Evolutionary conservation across 345 rosid genomes (phyloP).

Genomic region (Gynandropsis gynandra): DNA sequence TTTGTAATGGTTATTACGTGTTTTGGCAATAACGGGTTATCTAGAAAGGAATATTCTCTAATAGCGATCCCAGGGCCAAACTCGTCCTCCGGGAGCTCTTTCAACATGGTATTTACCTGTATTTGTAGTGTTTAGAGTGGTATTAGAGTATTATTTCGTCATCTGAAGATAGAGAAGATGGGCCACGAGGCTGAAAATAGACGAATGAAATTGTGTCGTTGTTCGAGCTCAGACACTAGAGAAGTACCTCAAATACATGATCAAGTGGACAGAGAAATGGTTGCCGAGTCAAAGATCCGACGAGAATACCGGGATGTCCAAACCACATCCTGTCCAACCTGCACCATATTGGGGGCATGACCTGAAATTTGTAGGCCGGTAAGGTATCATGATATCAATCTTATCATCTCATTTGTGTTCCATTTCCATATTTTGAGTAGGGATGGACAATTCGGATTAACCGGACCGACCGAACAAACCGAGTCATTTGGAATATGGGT

Average conservation of each 20-base stretch:
- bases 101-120: conserved; percentile 78
- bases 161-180: conserved; percentile 8
- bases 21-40: conserved; percentile 69
- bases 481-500: too few relatives aligned
- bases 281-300: conserved; percentile 85
- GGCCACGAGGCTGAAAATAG: too few relatives aligned
- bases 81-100: conserved; percentile 64
- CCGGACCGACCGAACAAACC: too few relatives aligned
- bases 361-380: conserved; percentile 39
- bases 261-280: conserved; percentile 97
- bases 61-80: conserved; percentile 72
- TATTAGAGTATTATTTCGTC: neutral
- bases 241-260: conserved; percentile 87
- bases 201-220: neutral
- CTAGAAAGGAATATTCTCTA: conserved; percentile 83
- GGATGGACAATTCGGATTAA: too few relatives aligned
- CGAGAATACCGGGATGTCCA: conserved; percentile 87
- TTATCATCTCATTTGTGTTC: neutral
- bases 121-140: conserved; percentile 9
- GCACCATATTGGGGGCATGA: conserved; percentile 98
- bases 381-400: conserved; percentile 12
- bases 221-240: conserved; percentile 7
- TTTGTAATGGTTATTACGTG: conserved; percentile 38
- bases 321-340: conserved; percentile 98
- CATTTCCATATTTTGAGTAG: too few relatives aligned